A percentile compares a stretch with the other conserved stretches of the same genome.
Conservation (phyloP, 345 rosid species). For the Salix purpurea region DNA sequence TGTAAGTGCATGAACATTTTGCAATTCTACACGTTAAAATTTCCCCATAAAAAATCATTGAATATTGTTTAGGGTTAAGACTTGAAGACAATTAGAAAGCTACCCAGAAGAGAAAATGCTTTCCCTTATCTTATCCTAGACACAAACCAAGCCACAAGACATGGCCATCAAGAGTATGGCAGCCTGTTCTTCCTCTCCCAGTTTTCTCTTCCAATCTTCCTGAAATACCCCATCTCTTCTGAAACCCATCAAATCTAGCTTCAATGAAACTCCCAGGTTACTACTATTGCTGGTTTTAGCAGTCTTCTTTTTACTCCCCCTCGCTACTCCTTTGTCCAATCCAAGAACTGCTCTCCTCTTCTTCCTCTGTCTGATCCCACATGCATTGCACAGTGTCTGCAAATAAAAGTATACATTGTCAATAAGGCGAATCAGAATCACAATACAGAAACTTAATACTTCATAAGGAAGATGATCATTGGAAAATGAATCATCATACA, state of each 20-base stretch:
- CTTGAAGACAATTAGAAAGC: background rate
- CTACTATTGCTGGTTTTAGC: background rate
- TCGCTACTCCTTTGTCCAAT: slow-evolving; percentile 18
- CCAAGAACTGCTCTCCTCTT: slow-evolving; percentile 43
- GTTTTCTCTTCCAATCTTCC: slow-evolving; percentile 26
- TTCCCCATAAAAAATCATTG: background rate
- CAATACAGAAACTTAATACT: background rate
- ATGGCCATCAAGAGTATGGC: slow-evolving; percentile 61
- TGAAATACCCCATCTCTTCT: slow-evolving; percentile 11
- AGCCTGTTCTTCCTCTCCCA: slow-evolving; percentile 64
- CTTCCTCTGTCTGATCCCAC: slow-evolving; percentile 86
- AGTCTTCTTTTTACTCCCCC: slow-evolving; percentile 19
- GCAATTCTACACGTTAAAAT: background rate
- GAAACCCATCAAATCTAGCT: slow-evolving; percentile 14
- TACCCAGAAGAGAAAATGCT: background rate
- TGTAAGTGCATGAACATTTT: background rate
- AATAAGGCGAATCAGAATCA: background rate
- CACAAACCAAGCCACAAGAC: slow-evolving; percentile 39
- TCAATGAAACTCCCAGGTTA: slow-evolving; percentile 16
- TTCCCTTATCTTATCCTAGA: slow-evolving; percentile 2
- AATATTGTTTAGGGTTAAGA: background rate
- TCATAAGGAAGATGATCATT: background rate
- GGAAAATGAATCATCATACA: background rate
- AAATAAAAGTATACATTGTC: background rate
- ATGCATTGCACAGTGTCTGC: slow-evolving; percentile 87